Evolutionary conservation across 148 eudicot genomes (phyloP).

Genomic region (Cornus kousa): DNA sequence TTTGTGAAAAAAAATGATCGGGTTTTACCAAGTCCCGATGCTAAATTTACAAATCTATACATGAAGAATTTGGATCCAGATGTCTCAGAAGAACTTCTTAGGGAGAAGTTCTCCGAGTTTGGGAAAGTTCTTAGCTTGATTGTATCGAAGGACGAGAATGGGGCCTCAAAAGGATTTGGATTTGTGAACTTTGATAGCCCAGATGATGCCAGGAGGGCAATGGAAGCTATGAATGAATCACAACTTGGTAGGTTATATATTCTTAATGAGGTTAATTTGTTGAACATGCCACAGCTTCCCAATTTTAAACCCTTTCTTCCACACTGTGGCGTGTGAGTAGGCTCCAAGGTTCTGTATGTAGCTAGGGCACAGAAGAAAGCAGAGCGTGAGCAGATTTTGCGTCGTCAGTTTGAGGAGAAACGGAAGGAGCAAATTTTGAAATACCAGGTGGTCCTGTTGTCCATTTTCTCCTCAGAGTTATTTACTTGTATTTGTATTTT

Average conservation of each 20-base stretch:
- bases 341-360: constrained; percentile 70
- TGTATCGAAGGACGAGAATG: constrained; percentile 60
- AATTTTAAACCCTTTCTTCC: neutral
- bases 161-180: constrained; percentile 71
- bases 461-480: neutral
- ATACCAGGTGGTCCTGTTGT: constrained; percentile 47
- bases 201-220: constrained; percentile 60
- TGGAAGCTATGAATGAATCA: constrained; percentile 69
- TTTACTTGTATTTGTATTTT: neutral
- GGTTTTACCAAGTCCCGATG: constrained; percentile 34
- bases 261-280: neutral
- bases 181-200: constrained; percentile 70
- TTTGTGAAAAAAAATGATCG: constrained; percentile 65
- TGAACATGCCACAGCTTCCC: neutral
- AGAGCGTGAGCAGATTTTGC: constrained; percentile 66
- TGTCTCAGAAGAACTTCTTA: constrained; percentile 45
- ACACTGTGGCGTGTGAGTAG: constrained; percentile 22
- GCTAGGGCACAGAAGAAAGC: constrained; percentile 78
- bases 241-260: constrained; percentile 44
- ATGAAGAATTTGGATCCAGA: constrained; percentile 65
- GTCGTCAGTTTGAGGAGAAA: constrained; percentile 62
- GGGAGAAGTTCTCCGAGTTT: constrained; percentile 57
- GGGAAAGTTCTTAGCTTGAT: constrained; percentile 68
- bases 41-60: constrained; percentile 63
- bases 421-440: constrained; percentile 60